phyloP scores from a whole-genome alignment of 441 rosid species.

The Biscutella laevigata region DNA sequence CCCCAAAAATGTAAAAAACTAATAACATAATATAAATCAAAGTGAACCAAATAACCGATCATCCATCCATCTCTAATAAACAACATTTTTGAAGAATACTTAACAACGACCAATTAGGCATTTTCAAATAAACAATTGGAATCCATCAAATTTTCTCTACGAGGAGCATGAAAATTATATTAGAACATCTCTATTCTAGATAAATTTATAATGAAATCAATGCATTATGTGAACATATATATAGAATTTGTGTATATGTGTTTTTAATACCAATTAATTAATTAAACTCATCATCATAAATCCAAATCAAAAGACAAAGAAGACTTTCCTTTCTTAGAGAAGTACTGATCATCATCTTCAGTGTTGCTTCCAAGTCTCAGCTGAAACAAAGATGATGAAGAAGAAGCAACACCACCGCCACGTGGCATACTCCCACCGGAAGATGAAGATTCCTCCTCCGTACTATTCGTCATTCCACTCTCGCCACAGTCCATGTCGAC shows the following conservation, averaged over 20 bases:
- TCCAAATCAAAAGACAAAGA: constrained; percentile 57
- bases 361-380: constrained; percentile 22
- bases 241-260: constrained; percentile 23
- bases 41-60: too few species aligned
- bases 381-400: constrained; percentile 18
- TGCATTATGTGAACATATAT: constrained; percentile 20
- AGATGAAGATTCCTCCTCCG: constrained; percentile 33
- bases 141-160: neutral
- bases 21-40: too few species aligned
- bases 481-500: constrained; percentile 55
- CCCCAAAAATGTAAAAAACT: too few species aligned
- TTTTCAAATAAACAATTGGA: neutral
- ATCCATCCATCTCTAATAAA: neutral
- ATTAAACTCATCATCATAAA: constrained; percentile 34
- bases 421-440: constrained; percentile 26
- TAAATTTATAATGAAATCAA: constrained; percentile 5
- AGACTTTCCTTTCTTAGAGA: constrained; percentile 62
- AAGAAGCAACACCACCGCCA: constrained; percentile 7
- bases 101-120: neutral
- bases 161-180: neutral
- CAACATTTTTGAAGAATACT: neutral
- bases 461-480: constrained; percentile 18
- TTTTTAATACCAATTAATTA: constrained; percentile 12
- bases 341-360: constrained; percentile 40
- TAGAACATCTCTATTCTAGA: neutral